These are phyloP conservation scores for Lodderomyces oxycetoniae DNA, from an alignment of 1,139 yeast species.

Conservation along the genomic window DNA sequence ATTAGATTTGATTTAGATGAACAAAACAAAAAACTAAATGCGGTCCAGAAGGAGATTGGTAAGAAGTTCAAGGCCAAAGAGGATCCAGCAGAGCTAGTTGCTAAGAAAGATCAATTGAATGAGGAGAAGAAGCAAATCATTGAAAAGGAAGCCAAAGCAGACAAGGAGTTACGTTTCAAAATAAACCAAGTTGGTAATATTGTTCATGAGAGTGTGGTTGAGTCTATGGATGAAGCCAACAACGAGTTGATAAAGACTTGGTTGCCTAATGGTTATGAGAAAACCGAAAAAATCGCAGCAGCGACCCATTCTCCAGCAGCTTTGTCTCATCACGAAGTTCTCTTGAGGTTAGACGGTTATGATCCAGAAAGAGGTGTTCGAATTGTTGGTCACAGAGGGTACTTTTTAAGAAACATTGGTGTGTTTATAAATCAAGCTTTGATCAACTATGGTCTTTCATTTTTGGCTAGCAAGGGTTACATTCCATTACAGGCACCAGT, in stretches of 20 bases:
- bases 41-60: slow-evolving; percentile 89
- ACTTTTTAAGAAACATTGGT: slow-evolving; percentile 90
- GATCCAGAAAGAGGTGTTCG: slow-evolving; percentile 99
- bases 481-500: slow-evolving; percentile 96
- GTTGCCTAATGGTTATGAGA: slow-evolving; percentile 64
- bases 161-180: slow-evolving; percentile 65
- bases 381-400: slow-evolving; percentile 98
- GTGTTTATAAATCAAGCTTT: slow-evolving; percentile 97
- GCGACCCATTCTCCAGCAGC: slow-evolving; percentile 72
- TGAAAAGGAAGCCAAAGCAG: slow-evolving; percentile 74
- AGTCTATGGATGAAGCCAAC: slow-evolving; percentile 83
- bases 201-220: slow-evolving; percentile 87
- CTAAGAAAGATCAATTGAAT: slow-evolving; percentile 70
- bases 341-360: slow-evolving; percentile 91
- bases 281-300: slow-evolving; percentile 59
- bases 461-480: slow-evolving; percentile 76
- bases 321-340: slow-evolving; percentile 92
- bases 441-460: slow-evolving; percentile 89
- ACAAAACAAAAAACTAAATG: slow-evolving; percentile 79
- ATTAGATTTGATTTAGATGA: slow-evolving; percentile 91
- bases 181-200: slow-evolving; percentile 90
- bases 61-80: slow-evolving; percentile 89
- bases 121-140: slow-evolving; percentile 64
- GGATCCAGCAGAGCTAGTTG: slow-evolving; percentile 80
- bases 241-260: slow-evolving; percentile 83